Percentiles rank a stretch among this genome's conserved stretches.
Evolutionary conservation across 352 stramenopile genomes (phyloP).

Genomic region (Bremia lactucae): DNA sequence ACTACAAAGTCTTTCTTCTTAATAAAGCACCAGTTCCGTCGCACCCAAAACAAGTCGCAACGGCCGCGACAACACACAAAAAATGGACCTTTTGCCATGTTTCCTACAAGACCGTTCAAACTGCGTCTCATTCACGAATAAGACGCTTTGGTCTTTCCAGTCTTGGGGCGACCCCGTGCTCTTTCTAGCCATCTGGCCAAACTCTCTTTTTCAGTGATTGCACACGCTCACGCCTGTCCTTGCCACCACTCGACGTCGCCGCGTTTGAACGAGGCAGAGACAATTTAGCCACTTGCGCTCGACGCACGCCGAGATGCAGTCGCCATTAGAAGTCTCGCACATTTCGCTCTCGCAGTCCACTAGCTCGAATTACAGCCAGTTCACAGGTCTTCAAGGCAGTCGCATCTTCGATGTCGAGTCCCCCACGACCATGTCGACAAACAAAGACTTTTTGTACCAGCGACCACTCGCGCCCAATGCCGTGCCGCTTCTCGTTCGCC

Average conservation of each 20-base stretch:
- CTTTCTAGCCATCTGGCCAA: conserved; percentile 10
- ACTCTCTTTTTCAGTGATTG: conserved; percentile 10
- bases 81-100: no score
- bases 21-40: no score
- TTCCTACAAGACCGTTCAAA: neutral
- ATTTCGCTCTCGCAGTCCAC: conserved; percentile 49
- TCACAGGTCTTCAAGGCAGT: conserved; percentile 16
- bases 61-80: no score
- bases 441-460: conserved; percentile 31
- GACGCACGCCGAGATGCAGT: conserved; percentile 34
- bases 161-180: conserved; percentile 5
- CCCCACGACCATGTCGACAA: conserved; percentile 8
- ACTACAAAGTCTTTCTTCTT: no score
- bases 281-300: no score
- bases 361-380: conserved; percentile 17
- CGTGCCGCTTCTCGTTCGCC: conserved; percentile 30
- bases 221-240: conserved; percentile 21
- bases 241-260: no score
- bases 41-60: no score
- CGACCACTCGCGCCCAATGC: conserved; percentile 21
- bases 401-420: conserved; percentile 29
- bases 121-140: conserved; percentile 1
- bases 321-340: conserved; percentile 52
- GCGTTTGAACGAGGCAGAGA: no score
- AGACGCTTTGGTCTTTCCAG: conserved; percentile 14